Conservation (phyloP, 768 basidiomycete species). For the Amanita polypyramis region DNA sequence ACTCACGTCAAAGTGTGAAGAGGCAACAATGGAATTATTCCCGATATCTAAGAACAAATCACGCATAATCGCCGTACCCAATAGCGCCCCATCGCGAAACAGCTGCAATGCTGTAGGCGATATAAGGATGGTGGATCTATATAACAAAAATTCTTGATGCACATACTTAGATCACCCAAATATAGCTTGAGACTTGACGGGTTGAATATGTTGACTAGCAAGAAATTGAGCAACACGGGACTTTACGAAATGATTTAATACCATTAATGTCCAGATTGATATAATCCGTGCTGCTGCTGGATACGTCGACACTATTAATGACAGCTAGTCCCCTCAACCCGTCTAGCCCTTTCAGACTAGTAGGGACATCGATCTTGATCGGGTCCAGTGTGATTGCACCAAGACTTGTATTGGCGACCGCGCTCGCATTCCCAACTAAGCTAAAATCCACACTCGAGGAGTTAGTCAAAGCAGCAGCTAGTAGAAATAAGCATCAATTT, state of each 20-base stretch:
- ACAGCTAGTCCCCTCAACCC: conserved; percentile 46
- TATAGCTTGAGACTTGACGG: conserved; percentile 55
- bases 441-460: conserved; percentile 36
- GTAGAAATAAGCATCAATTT: not conserved
- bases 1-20: conserved; percentile 39
- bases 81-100: conserved; percentile 32
- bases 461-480: conserved; percentile 50
- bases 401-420: conserved; percentile 50
- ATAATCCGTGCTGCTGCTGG: conserved; percentile 49
- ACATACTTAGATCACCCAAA: conserved; percentile 54
- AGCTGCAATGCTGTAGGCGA: conserved; percentile 41
- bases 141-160: not conserved
- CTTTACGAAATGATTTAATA: conserved; percentile 13
- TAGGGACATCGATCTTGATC: conserved; percentile 63
- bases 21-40: conserved; percentile 43
- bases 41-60: conserved; percentile 50
- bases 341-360: conserved; percentile 46
- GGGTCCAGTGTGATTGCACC: conserved; percentile 61
- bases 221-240: not conserved
- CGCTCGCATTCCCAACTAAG: conserved; percentile 47
- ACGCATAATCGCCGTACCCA: conserved; percentile 56
- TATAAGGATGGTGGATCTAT: not conserved
- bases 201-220: conserved; percentile 49
- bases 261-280: conserved; percentile 52
- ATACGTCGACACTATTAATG: conserved; percentile 53